Base-by-base conservation (phyloP, 73 alveolate species). In the Paramecium caudatum region DNA sequence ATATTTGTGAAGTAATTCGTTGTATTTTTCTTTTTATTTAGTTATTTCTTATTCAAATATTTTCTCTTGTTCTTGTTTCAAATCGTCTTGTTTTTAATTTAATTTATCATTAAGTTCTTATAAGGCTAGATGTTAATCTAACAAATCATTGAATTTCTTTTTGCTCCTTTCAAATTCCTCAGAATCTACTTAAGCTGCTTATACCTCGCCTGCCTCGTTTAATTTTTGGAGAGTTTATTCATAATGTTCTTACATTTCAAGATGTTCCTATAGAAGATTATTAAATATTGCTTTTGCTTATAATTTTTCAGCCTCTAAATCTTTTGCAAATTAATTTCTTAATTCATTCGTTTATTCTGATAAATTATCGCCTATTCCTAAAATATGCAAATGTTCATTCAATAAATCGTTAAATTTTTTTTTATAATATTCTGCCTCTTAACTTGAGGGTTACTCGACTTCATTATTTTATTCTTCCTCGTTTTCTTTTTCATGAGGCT, bases 381-480 rank as follows among this genome's bases (percentile, higher is more conserved):
- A 15, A 1, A 55, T 3, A 55, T 55, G 78, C 7, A 55, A 41
- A 21, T 55, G 78, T 8, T 55, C 78, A 25, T 55, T 41, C 13
- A 55, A 21, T 4, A 55, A 41, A 55, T 19, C 13, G 12, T 55
- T 55, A 55, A 8, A 55, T 55, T 55, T 55, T 16, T 55, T 17
- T 55, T 55, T 55, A 55, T 55, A 55, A 55, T 55, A 55, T 10
- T 55, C 78, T 21, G 23, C 39, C 48, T 39, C 48, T 39, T 39
- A 9, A 9, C 9, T 39, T 39, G 48, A 6, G 5, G 9, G n/a
- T 39, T 39, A 6, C 5, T 39, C 48, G 5, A 39, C 9, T 39
- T 39, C 5, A 39, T 9, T 39, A 39, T 39, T 39, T 6, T 39
- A 39, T 9, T 39, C 9, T 39, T 39, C 5, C 5, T 39, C 9